Percentiles rank a stretch among this genome's conserved stretches.
phyloP scores from a whole-genome alignment of 495 filamentous ascomycete genomes.

The Aspergillus ostianus region DNA sequence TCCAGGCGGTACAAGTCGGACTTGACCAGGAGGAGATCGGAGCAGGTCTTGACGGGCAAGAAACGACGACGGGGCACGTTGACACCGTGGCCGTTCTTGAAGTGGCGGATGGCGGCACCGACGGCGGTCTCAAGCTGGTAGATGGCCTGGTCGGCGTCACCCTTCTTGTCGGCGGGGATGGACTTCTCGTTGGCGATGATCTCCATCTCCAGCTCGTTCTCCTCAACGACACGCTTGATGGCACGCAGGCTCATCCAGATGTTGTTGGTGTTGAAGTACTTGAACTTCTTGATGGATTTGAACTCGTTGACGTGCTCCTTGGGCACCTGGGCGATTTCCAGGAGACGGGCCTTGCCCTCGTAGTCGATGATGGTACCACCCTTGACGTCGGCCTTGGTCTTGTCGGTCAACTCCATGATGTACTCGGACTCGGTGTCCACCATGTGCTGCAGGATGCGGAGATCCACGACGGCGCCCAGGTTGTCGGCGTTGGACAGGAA shows the following conservation, averaged over 20 bases:
- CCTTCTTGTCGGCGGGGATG: constrained; percentile 98
- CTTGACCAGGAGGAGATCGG: constrained; percentile 99
- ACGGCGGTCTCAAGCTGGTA: constrained; percentile 98
- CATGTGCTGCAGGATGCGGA: constrained; percentile 99
- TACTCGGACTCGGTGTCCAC: constrained; percentile 92
- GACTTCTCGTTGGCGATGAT: constrained; percentile 99
- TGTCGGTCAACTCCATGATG: constrained; percentile 99
- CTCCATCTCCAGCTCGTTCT: constrained; percentile 98
- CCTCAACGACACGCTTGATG: constrained; percentile 98
- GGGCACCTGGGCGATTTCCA: constrained; percentile 99
- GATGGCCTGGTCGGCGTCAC: constrained; percentile 95
- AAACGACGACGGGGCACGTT: constrained; percentile 97
- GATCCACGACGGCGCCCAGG: constrained; percentile 94
- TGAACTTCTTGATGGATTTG: constrained; percentile 99
- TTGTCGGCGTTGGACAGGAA: constrained; percentile 99
- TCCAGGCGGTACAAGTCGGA: constrained; percentile 99
- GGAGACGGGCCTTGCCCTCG: constrained; percentile 90
- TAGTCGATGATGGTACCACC: constrained; percentile 99
- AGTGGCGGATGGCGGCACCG: constrained; percentile 97
- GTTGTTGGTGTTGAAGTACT: constrained; percentile 99
- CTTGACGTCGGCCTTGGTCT: constrained; percentile 99
- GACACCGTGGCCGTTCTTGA: constrained; percentile 97
- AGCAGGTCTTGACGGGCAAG: constrained; percentile 99
- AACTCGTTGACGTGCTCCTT: constrained; percentile 99
- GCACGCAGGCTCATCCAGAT: constrained; percentile 99